These are phyloP conservation scores for Wickerhamiella lipophila DNA, from an alignment of 805 yeast species.

Conservation along the genomic window DNA sequence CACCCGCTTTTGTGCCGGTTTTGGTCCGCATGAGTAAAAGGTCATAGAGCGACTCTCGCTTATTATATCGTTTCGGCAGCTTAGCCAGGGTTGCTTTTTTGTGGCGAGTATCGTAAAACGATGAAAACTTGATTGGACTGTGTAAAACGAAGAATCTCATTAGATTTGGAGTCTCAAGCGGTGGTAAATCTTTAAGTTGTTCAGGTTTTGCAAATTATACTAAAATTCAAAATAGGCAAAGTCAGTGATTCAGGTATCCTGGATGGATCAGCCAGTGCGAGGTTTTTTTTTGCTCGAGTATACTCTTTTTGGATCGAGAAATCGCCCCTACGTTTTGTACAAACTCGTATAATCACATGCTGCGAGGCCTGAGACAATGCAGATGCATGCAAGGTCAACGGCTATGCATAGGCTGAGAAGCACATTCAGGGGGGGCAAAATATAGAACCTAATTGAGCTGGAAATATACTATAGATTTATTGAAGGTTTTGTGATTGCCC, in stretches of 20 bases:
- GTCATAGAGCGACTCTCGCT: not conserved
- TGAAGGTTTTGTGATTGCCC: too few relatives aligned
- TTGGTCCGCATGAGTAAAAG: not conserved
- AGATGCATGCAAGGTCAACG: not conserved
- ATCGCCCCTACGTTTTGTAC: not conserved
- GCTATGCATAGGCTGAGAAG: not conserved
- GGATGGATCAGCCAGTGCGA: too few relatives aligned
- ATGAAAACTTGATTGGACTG: not conserved
- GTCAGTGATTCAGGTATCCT: too few relatives aligned
- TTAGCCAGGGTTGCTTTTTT: not conserved
- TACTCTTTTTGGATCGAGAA: too few relatives aligned
- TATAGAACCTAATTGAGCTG: too few relatives aligned
- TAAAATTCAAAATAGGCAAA: too few relatives aligned
- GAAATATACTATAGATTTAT: too few relatives aligned
- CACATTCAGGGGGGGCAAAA: too few relatives aligned
- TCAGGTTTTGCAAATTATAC: too few relatives aligned
- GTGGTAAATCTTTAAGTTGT: too few relatives aligned
- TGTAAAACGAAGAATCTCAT: not conserved
- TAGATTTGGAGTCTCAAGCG: too few relatives aligned
- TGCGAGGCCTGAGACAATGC: not conserved
- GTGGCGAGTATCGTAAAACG: not conserved
- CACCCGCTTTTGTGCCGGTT: not conserved
- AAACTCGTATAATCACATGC: not conserved
- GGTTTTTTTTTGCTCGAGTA: too few relatives aligned
- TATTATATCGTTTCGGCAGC: not conserved